These are phyloP conservation scores for Pisolithus albus DNA, from an alignment of 768 basidiomycete species.

Conservation along the genomic window DNA sequence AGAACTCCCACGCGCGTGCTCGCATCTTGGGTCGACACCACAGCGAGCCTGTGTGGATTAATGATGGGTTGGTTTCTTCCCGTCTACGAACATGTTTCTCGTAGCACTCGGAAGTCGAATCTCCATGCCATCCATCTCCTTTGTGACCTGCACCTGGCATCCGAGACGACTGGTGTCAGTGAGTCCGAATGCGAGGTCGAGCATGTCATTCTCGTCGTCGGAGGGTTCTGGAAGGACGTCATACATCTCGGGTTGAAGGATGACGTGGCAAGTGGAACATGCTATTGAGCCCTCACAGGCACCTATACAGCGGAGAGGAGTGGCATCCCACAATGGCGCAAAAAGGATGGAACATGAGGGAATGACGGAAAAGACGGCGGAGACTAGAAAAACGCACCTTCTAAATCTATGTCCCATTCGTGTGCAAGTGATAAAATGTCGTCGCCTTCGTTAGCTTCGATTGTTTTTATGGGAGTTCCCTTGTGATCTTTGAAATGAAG, in stretches of 20 bases:
- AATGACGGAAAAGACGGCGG: not conserved
- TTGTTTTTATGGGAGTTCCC: constrained; percentile 74
- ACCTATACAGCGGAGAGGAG: constrained; percentile 39
- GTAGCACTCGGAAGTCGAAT: constrained; percentile 88
- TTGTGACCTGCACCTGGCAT: constrained; percentile 73
- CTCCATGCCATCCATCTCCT: constrained; percentile 76
- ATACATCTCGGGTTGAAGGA: constrained; percentile 67
- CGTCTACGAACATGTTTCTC: constrained; percentile 96
- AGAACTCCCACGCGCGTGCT: not conserved
- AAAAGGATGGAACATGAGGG: not conserved
- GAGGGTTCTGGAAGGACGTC: constrained; percentile 87
- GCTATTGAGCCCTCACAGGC: constrained; percentile 97
- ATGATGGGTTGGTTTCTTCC: constrained; percentile 48
- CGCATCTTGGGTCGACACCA: not conserved
- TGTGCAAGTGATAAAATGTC: constrained; percentile 87
- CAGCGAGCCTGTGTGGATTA: constrained; percentile 8
- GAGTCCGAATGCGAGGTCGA: constrained; percentile 95
- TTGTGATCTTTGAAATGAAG: constrained; percentile 87
- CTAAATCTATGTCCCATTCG: constrained; percentile 92
- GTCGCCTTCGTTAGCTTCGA: constrained; percentile 92
- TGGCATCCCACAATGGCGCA: not conserved
- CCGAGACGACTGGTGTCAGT: constrained; percentile 87
- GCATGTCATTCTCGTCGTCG: constrained; percentile 98
- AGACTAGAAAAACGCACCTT: constrained; percentile 53
- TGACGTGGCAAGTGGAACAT: constrained; percentile 96